These are phyloP conservation scores for Xylaria intraflava DNA, from an alignment of 495 filamentous ascomycete genomes.

Conservation along the genomic window DNA sequence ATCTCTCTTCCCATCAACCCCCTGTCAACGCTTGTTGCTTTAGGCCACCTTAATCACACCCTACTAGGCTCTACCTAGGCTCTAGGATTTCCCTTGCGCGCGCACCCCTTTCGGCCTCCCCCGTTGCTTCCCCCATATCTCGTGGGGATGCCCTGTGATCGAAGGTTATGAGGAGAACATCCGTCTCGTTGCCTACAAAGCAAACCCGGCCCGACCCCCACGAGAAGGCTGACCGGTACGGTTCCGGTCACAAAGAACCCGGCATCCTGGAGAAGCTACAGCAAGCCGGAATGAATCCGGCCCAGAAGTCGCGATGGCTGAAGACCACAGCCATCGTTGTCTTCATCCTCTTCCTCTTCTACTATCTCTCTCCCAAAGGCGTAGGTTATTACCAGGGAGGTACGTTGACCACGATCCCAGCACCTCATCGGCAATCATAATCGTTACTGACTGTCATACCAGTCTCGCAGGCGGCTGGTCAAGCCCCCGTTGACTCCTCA, in stretches of 20 bases:
- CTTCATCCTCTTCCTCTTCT: slow-evolving; percentile 65
- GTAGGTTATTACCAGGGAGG: slow-evolving; percentile 41
- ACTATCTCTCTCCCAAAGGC: slow-evolving; percentile 61
- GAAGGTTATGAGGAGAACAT: slow-evolving; percentile 50
- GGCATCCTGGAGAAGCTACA: slow-evolving; percentile 44
- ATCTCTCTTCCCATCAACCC: neutral
- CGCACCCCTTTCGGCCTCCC: slow-evolving; percentile 1
- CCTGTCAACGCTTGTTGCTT: neutral
- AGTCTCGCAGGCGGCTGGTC: slow-evolving; percentile 34
- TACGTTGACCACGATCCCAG: slow-evolving; percentile 16
- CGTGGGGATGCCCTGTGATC: slow-evolving; percentile 23
- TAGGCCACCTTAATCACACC: slow-evolving; percentile 3
- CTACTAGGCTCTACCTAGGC: no score
- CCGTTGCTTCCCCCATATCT: slow-evolving; percentile 10
- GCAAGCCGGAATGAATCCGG: slow-evolving; percentile 58
- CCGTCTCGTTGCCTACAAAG: slow-evolving; percentile 53
- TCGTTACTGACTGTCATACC: neutral
- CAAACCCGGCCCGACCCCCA: slow-evolving; percentile 49
- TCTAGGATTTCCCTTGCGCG: slow-evolving; percentile 4
- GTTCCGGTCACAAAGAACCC: slow-evolving; percentile 34
- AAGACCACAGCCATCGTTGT: slow-evolving; percentile 77
- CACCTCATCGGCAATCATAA: neutral
- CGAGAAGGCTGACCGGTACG: slow-evolving; percentile 53
- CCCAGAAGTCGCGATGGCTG: slow-evolving; percentile 67
- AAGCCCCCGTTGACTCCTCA: slow-evolving; percentile 52